Evolutionary conservation across 768 basidiomycete genomes (phyloP), one percentile per base, ranked within the genome.

Genomic region (Suillus bovinus): DNA sequence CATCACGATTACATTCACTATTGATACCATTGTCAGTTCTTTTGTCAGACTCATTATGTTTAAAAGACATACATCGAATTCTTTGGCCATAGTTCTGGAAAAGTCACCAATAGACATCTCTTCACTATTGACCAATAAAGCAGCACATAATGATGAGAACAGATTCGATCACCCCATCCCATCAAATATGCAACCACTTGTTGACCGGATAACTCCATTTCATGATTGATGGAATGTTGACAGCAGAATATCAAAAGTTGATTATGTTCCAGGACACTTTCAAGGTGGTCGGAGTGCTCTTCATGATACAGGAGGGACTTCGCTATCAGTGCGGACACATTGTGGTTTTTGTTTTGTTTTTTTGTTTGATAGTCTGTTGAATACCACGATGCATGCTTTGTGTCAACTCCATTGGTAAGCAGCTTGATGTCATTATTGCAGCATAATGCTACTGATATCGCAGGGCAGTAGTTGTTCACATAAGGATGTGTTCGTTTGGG

Each of bases 351-450:
- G 3, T 46, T 46, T 10, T 46, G 80, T 14, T 75, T 74, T 63
- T 82, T 83, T 0, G 72, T 68, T 0, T 66, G 61, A 59, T 82
- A 82, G 0, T 13, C 56, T 0, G 72, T 77, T 1, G 76, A 58
- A 60, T 82, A 82, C 52, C 66, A 79, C 0, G 71, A 60, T 0
- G 73, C 52, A 38, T 77, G 70, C 22, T 61, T 70, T 0, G 80
- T 80, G 3, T 78, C 76, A 0, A 24, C 8, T 0, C 75, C 72
- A 67, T 76, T 77, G 0, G 76, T 78, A 0, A 82, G 29, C 0
- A 83, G 62, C 54, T 83, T 83, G 0, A 50, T 49, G 60, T 84
- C 78, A 58, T 82, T 75, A 61, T 84, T 83, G 61, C 76, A 79
- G 0, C 70, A 64, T 0, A 59, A 57, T 33, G 68, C 64, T 5